phyloP scores from a whole-genome alignment of 192 early-diverging fungal genomes.

The Podila verticillata region DNA sequence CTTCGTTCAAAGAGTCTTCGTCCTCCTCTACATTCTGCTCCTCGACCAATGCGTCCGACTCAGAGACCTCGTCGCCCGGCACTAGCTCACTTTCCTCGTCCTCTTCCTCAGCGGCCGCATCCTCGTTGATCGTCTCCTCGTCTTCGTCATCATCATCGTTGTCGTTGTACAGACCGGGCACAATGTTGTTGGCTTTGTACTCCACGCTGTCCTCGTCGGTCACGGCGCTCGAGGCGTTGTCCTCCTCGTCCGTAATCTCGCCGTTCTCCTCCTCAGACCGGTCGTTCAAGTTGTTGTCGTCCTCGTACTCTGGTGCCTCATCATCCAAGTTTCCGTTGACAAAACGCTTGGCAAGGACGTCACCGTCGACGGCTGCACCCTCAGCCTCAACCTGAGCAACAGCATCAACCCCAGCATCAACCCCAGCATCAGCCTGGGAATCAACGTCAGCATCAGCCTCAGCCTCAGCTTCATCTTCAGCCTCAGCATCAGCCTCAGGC shows the following conservation, averaged over 20 bases:
- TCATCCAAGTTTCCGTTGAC: background rate
- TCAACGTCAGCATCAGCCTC: no score
- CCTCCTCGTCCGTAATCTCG: no score
- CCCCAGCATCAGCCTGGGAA: background rate
- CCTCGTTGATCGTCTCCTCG: background rate
- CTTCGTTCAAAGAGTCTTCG: slow-evolving; percentile 11
- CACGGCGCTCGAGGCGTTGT: background rate
- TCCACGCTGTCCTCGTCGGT: background rate
- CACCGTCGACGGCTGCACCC: background rate
- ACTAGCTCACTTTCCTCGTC: background rate
- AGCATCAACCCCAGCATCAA: background rate
- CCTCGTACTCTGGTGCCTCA: background rate
- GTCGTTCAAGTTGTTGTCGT: background rate
- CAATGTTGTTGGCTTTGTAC: background rate
- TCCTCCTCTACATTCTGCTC: slow-evolving; percentile 33
- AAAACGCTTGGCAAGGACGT: background rate
- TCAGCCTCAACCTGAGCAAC: background rate
- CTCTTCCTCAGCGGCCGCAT: background rate
- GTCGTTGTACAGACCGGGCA: background rate
- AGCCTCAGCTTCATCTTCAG: no score
- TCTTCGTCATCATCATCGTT: background rate
- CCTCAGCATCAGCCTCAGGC: background rate
- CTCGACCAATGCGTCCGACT: slow-evolving; percentile 21
- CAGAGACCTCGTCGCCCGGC: slow-evolving; percentile 32
- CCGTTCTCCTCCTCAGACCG: slow-evolving; percentile 1